Conservation (phyloP, 2,329 filamentous ascomycete genomes). For the Ascochyta viciae-villosae region DNA sequence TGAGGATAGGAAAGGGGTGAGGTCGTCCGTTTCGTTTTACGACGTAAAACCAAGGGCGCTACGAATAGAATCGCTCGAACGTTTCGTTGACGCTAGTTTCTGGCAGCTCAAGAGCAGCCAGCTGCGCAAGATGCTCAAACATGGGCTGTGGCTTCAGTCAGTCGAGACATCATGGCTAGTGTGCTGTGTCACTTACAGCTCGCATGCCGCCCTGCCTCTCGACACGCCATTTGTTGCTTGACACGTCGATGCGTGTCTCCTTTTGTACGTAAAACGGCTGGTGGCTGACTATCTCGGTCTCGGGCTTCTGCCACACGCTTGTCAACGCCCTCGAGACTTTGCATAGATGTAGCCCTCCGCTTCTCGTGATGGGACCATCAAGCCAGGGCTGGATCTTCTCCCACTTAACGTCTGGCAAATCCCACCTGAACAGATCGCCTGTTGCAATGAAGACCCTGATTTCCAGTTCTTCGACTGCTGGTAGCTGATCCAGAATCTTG, state of each 20-base stretch:
- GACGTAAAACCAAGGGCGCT: background rate
- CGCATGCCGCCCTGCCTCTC: constrained; percentile 26
- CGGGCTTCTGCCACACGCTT: constrained; percentile 14
- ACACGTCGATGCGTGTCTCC: constrained; percentile 22
- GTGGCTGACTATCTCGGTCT: constrained; percentile 5
- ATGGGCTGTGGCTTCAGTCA: constrained; percentile 10
- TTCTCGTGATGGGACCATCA: constrained; percentile 22
- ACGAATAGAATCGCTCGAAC: constrained; percentile 22
- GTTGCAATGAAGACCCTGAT: constrained; percentile 33
- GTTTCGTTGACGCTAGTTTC: constrained; percentile 19
- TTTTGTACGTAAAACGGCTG: constrained; percentile 32
- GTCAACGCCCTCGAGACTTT: constrained; percentile 30
- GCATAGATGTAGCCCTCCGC: constrained; percentile 13
- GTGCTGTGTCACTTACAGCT: constrained; percentile 20
- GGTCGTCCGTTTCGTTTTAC: background rate
- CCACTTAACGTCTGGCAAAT: constrained; percentile 37
- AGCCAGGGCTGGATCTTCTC: constrained; percentile 38
- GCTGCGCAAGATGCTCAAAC: constrained; percentile 20
- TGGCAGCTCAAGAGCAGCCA: constrained; percentile 9
- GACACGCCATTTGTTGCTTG: constrained; percentile 21
- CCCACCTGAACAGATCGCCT: constrained; percentile 32
- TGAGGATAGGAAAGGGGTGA: background rate
- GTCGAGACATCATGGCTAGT: background rate
- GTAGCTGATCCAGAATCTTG: constrained; percentile 32
- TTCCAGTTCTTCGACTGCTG: constrained; percentile 33